phyloP scores from a whole-genome alignment of 352 stramenopile genomes.

The Globisporangium solare region DNA sequence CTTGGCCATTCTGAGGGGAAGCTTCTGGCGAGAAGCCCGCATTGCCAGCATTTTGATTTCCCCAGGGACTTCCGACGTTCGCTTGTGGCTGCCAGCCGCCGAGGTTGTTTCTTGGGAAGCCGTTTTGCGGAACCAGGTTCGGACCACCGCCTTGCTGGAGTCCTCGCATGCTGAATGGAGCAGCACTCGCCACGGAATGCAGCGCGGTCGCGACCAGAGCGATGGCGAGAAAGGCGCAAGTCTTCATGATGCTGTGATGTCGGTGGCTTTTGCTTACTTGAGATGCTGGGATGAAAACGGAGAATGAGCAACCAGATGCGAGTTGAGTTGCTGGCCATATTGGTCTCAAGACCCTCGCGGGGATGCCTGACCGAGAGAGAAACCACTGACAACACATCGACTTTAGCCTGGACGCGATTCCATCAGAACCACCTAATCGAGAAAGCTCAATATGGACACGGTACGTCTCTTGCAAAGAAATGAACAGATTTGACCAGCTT shows the following conservation, averaged over 20 bases:
- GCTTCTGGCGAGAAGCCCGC: conserved; percentile 2
- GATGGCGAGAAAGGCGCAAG: conserved; percentile 6
- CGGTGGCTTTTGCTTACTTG: background rate
- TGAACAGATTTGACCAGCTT: too few relatives aligned
- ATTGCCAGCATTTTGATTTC: background rate
- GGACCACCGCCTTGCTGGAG: conserved; percentile 7
- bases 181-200: conserved; percentile 2
- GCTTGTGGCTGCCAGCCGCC: conserved; percentile 21
- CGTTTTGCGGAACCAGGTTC: conserved; percentile 4
- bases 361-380: background rate
- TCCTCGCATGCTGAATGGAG: conserved; percentile 2
- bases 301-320: conserved; percentile 20
- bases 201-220: conserved; percentile 17
- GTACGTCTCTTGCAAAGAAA: too few relatives aligned
- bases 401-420: too few relatives aligned
- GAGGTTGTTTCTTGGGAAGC: conserved; percentile 1
- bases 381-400: background rate
- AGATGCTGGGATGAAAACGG: conserved; percentile 18
- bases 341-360: too few relatives aligned
- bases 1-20: conserved; percentile 5
- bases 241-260: conserved; percentile 22
- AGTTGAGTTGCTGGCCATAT: background rate
- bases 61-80: conserved; percentile 22
- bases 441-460: too few relatives aligned
- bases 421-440: too few relatives aligned